Base-by-base conservation (phyloP, 1,139 yeast species). In the Yamadazyma jaroonii region DNA sequence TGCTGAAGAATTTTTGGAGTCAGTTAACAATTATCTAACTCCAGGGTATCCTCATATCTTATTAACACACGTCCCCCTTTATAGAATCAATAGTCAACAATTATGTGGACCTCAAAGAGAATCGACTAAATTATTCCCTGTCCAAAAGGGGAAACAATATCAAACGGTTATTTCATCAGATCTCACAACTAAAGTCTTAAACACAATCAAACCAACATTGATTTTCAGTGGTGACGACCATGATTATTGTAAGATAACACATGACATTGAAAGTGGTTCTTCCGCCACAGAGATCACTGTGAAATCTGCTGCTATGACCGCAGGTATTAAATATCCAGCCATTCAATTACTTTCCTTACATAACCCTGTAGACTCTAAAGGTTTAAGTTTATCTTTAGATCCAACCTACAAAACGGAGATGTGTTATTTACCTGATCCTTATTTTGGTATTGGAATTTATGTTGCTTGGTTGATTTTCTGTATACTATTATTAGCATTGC, bases 141-240 rank as follows among this genome's bases (percentile, higher is more conserved):
- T 85, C 25, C 72, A 72, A 53, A 69, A 70, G 40, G 98, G 97
- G 1, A 66, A 67, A 12, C 81, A 77, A 48, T 77, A 75, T 51
- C 79, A 76, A 51, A 74, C 77, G 24, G 73, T 71, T 2, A 50
- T 77, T 1, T 81, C 79, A 28, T 67, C 74, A 22, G 75, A 74
- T 4, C 53, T 84, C 4, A 70, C 92, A 0, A 69, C 77, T 34
- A 66, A 72, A 13, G 71, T 92, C 7, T 58, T 92, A 29, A 54
- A 67, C 4, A 61, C 62, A 4, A 56, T 89, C 1, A 65, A 72
- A 36, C 98, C 98, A 0, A 63, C 66, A 12, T 62, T 83, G 7
- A 72, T 87, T 1, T 86, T 89, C 55, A 82, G 95, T 3, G 98
- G 98, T 1, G 98, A 92, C 56, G 98, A 92, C 56, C 98, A 92